Conservation (phyloP, 2,329 filamentous ascomycete genomes). For the Hymenoscyphus fructigenus region DNA sequence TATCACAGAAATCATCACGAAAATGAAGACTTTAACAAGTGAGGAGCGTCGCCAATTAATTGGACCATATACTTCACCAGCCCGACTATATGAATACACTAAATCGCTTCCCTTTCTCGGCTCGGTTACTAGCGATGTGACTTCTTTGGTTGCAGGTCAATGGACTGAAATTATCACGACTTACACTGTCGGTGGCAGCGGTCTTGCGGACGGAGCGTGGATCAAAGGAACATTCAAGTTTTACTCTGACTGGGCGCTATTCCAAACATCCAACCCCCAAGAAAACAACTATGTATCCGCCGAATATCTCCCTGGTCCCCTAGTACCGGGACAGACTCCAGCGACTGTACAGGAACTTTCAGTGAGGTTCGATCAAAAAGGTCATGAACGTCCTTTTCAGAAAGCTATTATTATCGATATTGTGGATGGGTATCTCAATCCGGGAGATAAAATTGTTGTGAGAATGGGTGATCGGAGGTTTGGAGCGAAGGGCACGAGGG, state of each 20-base stretch:
- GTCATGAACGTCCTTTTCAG: constrained; percentile 41
- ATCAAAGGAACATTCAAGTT: constrained; percentile 43
- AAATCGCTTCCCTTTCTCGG: constrained; percentile 37
- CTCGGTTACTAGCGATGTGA: constrained; percentile 29
- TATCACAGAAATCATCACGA: too few relatives aligned
- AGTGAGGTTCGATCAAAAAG: constrained; percentile 42
- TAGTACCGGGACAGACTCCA: constrained; percentile 35
- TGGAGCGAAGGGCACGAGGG: constrained; percentile 36
- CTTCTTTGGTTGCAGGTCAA: constrained; percentile 31
- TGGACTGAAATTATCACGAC: constrained; percentile 35
- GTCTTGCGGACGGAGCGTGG: constrained; percentile 39
- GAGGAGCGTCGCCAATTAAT: constrained; percentile 16
- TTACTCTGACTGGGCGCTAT: constrained; percentile 41
- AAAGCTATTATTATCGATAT: constrained; percentile 41
- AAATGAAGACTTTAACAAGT: constrained; percentile 15
- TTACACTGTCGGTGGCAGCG: constrained; percentile 36
- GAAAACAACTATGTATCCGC: constrained; percentile 38
- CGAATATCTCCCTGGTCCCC: constrained; percentile 33
- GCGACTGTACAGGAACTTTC: constrained; percentile 38
- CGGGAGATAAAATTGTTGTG: constrained; percentile 38
- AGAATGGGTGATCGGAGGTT: constrained; percentile 38
- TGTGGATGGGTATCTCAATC: constrained; percentile 40
- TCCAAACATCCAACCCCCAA: constrained; percentile 36
- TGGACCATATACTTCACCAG: constrained; percentile 34
- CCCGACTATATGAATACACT: constrained; percentile 33